Evolutionary conservation across 1,284 basidiomycete genomes (phyloP), one percentile per base, ranked within the genome.

Genomic region (Ceratobasidium theobromae): DNA sequence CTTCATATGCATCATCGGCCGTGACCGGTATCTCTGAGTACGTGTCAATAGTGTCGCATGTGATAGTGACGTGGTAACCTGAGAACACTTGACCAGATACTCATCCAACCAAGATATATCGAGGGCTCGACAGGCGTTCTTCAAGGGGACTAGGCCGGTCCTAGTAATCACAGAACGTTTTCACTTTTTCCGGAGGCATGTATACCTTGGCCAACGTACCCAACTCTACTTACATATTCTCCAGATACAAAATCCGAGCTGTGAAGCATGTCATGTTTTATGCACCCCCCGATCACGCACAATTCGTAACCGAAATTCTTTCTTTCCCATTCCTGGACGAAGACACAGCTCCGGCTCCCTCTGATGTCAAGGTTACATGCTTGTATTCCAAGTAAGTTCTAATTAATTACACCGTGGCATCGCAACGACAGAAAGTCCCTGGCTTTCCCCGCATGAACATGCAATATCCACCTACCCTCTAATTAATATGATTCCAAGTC

Each of bases 191-290:
- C 85, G 93, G 69, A 83, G 95, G 85, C 89, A 70, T 48, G 78
- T 72, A 30, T 55, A 12, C 28, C 28, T 30, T 12, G 12, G 28
- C 32, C 23, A 25, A 43, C 6, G 6, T 60, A 9, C 25, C 53
- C 16, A 12, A 3, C 28, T 32, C 41, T 32, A 53, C 38, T n/a
- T 5, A 23, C 33, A n/a, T 40, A 51, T 28, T 51, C 65, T 25
- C 23, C 53, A 92, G 92, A 60, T 97, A 97, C 78, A 92, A 91
- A 71, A 84, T 98, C 52, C 82, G 95, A 71, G 97, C 96, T 6
- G 91, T 95, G 58, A 87, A 89, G 67, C 98, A 97, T 69, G 75
- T 98, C 66, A 81, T 98, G 28, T 99, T 98, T 77, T 99, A 98
- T 74, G 87, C 85, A 0, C 88, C 91, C 25, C 96, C 97, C 0